Conservation (phyloP, 495 filamentous ascomycete species). For the Achaetomiella virescens region DNA sequence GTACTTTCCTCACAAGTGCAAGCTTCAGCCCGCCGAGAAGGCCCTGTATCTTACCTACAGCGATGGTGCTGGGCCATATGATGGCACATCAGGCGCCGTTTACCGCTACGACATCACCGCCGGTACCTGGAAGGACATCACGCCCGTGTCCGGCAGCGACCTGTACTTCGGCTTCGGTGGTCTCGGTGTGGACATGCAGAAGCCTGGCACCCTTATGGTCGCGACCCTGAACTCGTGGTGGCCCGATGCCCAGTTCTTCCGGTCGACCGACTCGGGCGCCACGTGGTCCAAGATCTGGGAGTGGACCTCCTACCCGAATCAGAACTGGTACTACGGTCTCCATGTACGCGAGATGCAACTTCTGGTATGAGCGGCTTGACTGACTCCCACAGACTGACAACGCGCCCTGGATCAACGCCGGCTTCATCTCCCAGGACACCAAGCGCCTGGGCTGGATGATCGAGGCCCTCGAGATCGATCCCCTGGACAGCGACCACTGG, state of each 20-base stretch:
- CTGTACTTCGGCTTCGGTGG: constrained; percentile 51
- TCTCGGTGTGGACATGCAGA: constrained; percentile 47
- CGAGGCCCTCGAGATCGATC: constrained; percentile 54
- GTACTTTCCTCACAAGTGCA: constrained; percentile 52
- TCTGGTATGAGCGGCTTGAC: constrained; percentile 11
- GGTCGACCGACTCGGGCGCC: constrained; percentile 47
- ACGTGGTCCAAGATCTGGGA: constrained; percentile 51
- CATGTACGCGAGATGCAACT: constrained; percentile 28
- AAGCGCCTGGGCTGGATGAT: constrained; percentile 60
- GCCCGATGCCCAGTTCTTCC: constrained; percentile 51
- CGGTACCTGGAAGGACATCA: constrained; percentile 50
- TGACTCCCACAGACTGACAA: constrained; percentile 25
- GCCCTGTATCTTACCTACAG: constrained; percentile 52
- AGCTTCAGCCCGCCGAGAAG: constrained; percentile 48
- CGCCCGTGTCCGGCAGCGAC: constrained; percentile 39
- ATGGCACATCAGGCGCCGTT: constrained; percentile 46
- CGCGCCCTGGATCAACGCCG: constrained; percentile 46
- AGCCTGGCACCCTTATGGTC: constrained; percentile 50
- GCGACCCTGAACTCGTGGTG: constrained; percentile 54
- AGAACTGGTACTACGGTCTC: constrained; percentile 41
- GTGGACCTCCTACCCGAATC: constrained; percentile 42
- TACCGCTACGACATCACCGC: constrained; percentile 47
- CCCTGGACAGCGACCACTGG: constrained; percentile 54
- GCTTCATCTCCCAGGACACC: constrained; percentile 39
- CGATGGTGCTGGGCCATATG: constrained; percentile 51